A percentile compares a stretch with the other conserved stretches of the same genome.
Evolutionary conservation across 2,329 filamentous ascomycete genomes (phyloP).

Genomic region (Sarocladiaceae sp.): DNA sequence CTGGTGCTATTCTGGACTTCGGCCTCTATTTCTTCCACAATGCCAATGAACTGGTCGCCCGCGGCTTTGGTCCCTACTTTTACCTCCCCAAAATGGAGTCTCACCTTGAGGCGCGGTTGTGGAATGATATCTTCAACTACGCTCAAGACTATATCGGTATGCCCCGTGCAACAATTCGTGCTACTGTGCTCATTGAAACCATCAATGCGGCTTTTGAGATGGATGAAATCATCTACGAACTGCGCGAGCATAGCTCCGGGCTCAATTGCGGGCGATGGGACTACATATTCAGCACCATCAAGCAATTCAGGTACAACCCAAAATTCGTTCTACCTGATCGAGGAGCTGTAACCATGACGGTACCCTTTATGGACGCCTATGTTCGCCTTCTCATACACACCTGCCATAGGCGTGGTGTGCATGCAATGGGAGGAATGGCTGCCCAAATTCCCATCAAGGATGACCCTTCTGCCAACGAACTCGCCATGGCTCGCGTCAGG

Average conservation of each 20-base stretch:
- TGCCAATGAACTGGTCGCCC: conserved; percentile 78
- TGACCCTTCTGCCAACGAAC: conserved; percentile 84
- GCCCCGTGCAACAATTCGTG: conserved; percentile 86
- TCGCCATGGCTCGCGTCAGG: conserved; percentile 88
- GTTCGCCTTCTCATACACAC: conserved; percentile 96
- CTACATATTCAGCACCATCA: conserved; percentile 99
- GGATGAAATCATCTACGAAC: conserved; percentile 99
- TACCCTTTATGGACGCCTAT: conserved; percentile 97
- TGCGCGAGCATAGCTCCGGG: conserved; percentile 91
- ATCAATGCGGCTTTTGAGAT: conserved; percentile 98
- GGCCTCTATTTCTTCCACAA: conserved; percentile 99
- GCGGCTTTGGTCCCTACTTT: conserved; percentile 90
- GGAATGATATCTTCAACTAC: conserved; percentile 98
- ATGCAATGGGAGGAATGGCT: conserved; percentile 98
- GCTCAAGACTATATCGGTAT: conserved; percentile 91
- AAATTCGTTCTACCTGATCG: conserved; percentile 93
- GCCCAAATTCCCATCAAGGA: conserved; percentile 99
- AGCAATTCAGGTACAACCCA: conserved; percentile 95
- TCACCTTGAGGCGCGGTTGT: conserved; percentile 92
- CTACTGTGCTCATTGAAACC: conserved; percentile 94
- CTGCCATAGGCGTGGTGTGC: conserved; percentile 93
- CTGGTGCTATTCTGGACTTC: conserved; percentile 91
- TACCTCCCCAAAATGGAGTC: conserved; percentile 98
- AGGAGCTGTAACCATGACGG: conserved; percentile 90
- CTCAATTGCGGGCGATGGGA: conserved; percentile 99